phyloP scores from a whole-genome alignment of 2,329 filamentous ascomycete genomes.

The Stagonosporopsis chrysanthemi region DNA sequence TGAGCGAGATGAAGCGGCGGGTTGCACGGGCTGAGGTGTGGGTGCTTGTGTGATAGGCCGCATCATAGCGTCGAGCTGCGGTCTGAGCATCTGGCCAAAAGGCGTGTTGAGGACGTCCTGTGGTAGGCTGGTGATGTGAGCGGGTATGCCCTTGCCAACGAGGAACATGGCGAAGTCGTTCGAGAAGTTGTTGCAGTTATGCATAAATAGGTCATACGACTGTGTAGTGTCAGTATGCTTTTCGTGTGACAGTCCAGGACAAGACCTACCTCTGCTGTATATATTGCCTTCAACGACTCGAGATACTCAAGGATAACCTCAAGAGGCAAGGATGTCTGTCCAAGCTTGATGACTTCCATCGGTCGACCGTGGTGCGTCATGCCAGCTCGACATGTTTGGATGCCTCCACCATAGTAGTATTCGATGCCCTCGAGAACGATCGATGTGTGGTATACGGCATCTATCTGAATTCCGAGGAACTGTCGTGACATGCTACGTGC shows the following conservation, averaged over 20 bases:
- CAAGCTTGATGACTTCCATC: conserved; percentile 77
- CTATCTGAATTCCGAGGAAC: conserved; percentile 74
- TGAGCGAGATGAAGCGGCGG: conserved; percentile 22
- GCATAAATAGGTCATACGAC: conserved; percentile 82
- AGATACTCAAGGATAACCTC: conserved; percentile 88
- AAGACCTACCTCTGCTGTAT: conserved; percentile 72
- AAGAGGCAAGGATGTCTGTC: conserved; percentile 77
- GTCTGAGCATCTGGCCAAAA: conserved; percentile 85
- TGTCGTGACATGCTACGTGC: conserved; percentile 63
- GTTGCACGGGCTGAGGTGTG: conserved; percentile 47
- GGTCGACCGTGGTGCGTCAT: conserved; percentile 86
- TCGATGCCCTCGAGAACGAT: conserved; percentile 85
- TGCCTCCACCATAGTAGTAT: conserved; percentile 88
- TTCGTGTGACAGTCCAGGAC: neutral
- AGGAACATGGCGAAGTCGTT: conserved; percentile 92
- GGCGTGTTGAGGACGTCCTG: conserved; percentile 84
- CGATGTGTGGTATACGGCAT: conserved; percentile 95
- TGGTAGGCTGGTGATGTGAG: conserved; percentile 84
- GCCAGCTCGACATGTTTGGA: conserved; percentile 81
- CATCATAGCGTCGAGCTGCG: conserved; percentile 73
- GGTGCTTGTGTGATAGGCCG: conserved; percentile 68
- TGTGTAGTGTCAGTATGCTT: conserved; percentile 2
- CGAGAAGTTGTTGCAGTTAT: conserved; percentile 98
- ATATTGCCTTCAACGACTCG: conserved; percentile 81
- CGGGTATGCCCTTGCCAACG: conserved; percentile 85